A percentile compares a stretch with the other conserved stretches of the same genome.
These are phyloP conservation scores for Harringtonia lauricola DNA, from an alignment of 2,329 filamentous ascomycete species.

Conservation along the genomic window DNA sequence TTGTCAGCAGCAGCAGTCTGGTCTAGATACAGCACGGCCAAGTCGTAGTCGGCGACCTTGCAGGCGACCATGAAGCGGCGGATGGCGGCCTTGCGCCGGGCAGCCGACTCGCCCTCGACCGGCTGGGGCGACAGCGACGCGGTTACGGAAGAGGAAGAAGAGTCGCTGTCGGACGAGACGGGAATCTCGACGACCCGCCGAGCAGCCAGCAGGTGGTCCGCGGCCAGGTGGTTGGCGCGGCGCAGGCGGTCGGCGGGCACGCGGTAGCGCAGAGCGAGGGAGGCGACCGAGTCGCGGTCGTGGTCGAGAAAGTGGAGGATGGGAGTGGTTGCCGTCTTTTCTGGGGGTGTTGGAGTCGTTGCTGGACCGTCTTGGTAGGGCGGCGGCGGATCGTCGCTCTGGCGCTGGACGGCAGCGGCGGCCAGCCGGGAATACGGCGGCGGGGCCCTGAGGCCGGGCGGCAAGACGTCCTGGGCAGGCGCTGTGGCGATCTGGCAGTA, in stretches of 20 bases:
- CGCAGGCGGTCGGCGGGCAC: slow-evolving; percentile 55
- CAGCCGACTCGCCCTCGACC: slow-evolving; percentile 64
- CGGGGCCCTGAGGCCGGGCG: slow-evolving; percentile 57
- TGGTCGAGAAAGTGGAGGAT: slow-evolving; percentile 67
- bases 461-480: slow-evolving; percentile 24
- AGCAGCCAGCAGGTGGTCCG: slow-evolving; percentile 59
- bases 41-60: slow-evolving; percentile 67
- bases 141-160: not conserved
- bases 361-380: no score
- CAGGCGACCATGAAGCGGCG: slow-evolving; percentile 69
- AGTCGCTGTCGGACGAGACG: slow-evolving; percentile 21
- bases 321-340: slow-evolving; percentile 28
- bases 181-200: slow-evolving; percentile 62
- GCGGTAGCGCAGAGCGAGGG: slow-evolving; percentile 59
- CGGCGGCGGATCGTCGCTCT: not conserved
- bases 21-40: slow-evolving; percentile 65
- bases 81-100: slow-evolving; percentile 57
- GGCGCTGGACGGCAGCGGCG: slow-evolving; percentile 13
- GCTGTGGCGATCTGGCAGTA: slow-evolving; percentile 63
- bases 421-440: slow-evolving; percentile 41
- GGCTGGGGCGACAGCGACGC: slow-evolving; percentile 51
- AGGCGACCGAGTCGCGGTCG: slow-evolving; percentile 53
- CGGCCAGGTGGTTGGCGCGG: slow-evolving; percentile 52
- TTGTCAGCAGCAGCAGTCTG: not conserved
- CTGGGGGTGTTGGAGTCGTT: not conserved